Evolutionary conservation across 2,329 filamentous ascomycete genomes (phyloP).

Genomic region (Septoria petroselini): DNA sequence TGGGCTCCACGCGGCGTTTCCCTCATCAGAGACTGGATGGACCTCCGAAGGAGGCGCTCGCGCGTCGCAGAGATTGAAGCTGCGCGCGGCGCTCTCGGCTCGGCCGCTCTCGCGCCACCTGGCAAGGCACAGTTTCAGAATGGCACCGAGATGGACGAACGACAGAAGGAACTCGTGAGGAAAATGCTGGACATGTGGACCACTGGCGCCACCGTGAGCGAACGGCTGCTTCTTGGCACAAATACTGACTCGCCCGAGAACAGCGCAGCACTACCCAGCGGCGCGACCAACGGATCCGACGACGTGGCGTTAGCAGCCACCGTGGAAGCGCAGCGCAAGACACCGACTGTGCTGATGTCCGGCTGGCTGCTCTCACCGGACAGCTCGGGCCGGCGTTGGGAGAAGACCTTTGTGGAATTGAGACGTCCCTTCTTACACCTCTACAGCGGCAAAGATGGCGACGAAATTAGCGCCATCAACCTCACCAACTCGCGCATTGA

Average conservation of each 20-base stretch:
- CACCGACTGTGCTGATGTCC: slow-evolving; percentile 68
- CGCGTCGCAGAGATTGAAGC: slow-evolving; percentile 78
- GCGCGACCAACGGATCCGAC: slow-evolving; percentile 33
- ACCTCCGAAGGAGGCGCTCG: slow-evolving; percentile 67
- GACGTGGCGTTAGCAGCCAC: slow-evolving; percentile 68
- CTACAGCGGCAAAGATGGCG: slow-evolving; percentile 73
- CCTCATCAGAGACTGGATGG: slow-evolving; percentile 82
- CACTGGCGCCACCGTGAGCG: slow-evolving; percentile 43
- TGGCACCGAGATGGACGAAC: slow-evolving; percentile 26
- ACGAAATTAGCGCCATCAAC: slow-evolving; percentile 86
- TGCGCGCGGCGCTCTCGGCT: slow-evolving; percentile 59
- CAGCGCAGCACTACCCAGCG: slow-evolving; percentile 49
- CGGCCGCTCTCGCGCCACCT: slow-evolving; percentile 46
- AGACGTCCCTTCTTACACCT: slow-evolving; percentile 88
- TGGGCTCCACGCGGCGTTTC: slow-evolving; percentile 91
- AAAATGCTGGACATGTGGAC: slow-evolving; percentile 65
- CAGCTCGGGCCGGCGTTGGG: slow-evolving; percentile 76
- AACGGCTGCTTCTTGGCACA: slow-evolving; percentile 47
- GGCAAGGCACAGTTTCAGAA: slow-evolving; percentile 30
- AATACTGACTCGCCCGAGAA: slow-evolving; percentile 66
- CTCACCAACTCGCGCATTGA: slow-evolving; percentile 88
- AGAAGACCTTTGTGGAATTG: slow-evolving; percentile 89
- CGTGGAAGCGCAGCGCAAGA: slow-evolving; percentile 75
- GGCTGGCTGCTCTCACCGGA: slow-evolving; percentile 82
- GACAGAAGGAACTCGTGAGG: slow-evolving; percentile 45